These are phyloP conservation scores for Nicotiana rustica DNA, from an alignment of 305 asterid species.

Conservation along the genomic window DNA sequence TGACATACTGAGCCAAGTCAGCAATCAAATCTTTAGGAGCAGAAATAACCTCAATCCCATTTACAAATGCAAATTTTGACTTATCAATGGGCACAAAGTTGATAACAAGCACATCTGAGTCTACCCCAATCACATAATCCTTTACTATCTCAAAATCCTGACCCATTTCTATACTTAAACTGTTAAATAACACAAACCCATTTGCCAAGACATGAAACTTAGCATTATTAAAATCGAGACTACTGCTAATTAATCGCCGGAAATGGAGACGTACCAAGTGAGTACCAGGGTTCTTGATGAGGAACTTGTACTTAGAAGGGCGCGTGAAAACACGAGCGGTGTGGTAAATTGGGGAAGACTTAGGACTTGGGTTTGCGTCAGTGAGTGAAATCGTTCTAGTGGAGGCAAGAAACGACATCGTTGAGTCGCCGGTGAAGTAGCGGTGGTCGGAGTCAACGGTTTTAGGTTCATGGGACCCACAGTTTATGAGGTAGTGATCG, in stretches of 20 bases:
- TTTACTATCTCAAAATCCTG: constrained; percentile 49
- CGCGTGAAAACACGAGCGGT: constrained; percentile 70
- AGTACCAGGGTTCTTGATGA: constrained; percentile 56
- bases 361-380: constrained; percentile 39
- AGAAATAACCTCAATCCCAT: constrained; percentile 87
- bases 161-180: constrained; percentile 49
- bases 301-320: constrained; percentile 68
- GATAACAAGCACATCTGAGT: constrained; percentile 56
- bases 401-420: constrained; percentile 47
- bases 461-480: constrained; percentile 60
- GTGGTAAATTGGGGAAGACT: constrained; percentile 57
- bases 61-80: constrained; percentile 70
- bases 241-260: constrained; percentile 38
- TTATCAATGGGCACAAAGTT: constrained; percentile 58
- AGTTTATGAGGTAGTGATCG: constrained; percentile 71
- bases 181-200: constrained; percentile 61
- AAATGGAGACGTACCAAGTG: constrained; percentile 92
- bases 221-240: constrained; percentile 45
- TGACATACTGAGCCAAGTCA: constrained; percentile 67
- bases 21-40: constrained; percentile 83
- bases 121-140: constrained; percentile 72
- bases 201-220: constrained; percentile 85
- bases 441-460: constrained; percentile 68
- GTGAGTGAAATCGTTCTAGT: constrained; percentile 48
- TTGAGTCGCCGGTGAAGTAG: constrained; percentile 59